Percentiles rank a stretch among this genome's conserved stretches.
phyloP scores from a whole-genome alignment of 305 asterid species.

The Rubia balearica region DNA sequence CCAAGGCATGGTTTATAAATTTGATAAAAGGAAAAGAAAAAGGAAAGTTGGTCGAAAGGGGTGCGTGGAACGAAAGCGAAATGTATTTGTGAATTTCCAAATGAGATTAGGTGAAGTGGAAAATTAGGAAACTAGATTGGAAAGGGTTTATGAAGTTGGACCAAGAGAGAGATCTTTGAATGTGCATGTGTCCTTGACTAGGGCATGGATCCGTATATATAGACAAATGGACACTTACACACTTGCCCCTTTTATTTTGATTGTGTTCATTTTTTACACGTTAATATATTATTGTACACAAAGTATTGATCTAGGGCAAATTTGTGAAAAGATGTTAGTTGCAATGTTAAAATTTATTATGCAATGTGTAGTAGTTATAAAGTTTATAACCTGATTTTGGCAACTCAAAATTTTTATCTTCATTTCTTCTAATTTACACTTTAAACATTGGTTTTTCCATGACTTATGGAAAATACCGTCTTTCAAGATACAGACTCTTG shows the following conservation, averaged over 20 bases:
- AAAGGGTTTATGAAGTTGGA: conserved; percentile 8
- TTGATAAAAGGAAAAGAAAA: background rate
- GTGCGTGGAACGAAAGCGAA: conserved; percentile 4
- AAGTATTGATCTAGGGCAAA: too few species aligned
- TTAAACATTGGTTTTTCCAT: too few species aligned
- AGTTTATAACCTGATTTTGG: too few species aligned
- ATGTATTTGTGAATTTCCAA: background rate
- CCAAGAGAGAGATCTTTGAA: conserved; percentile 10
- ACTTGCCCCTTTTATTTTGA: background rate
- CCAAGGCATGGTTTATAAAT: background rate
- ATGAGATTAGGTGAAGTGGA: conserved; percentile 8
- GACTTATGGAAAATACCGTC: too few species aligned
- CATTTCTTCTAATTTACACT: too few species aligned
- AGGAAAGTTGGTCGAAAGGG: background rate
- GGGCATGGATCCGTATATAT: background rate
- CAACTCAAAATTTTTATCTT: too few species aligned
- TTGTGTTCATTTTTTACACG: too few species aligned
- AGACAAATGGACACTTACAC: background rate
- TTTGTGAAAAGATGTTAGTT: too few species aligned
- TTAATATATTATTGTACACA: too few species aligned
- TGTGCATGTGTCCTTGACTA: background rate
- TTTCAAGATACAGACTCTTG: too few species aligned
- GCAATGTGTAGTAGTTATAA: too few species aligned
- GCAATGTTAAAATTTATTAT: too few species aligned
- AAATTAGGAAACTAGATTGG: background rate